Base-by-base conservation (phyloP, 1,139 yeast genomes). In the Ogataea hybrid region DNA sequence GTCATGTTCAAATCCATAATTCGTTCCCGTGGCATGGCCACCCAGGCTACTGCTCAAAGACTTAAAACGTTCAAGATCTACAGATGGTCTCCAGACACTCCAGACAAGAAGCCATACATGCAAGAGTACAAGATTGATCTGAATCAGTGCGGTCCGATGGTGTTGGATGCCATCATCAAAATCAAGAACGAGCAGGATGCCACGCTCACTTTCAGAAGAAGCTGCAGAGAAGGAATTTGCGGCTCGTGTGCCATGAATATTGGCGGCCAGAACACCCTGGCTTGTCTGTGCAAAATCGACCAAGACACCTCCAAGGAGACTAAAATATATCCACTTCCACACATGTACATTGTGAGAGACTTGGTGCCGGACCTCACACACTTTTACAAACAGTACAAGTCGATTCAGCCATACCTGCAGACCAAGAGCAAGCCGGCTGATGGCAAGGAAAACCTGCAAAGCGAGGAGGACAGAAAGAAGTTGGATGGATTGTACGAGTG, bases 201-300 rank as follows among this genome's bases (percentile, higher is more conserved):
- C 31, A 86, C 97, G 25, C 78, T 92, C 63, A 92, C 98, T 4
- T 85, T 92, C 70, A 84, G 99, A 75, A 84, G 98, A 70, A 89
- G 97, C 39, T 92, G 98, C 73, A 90, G 99, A 75, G 99, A 92
- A 71, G 99, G 99, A 60, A 94, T 92, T 57, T 92, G 99, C 73
- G 99, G 99, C 38, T 92, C 97, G 5, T 92, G 99, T 75, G 99
- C 99, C 58, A 92, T 92, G 99, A 92, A 92, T 75, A 92, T 92
- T 67, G 95, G 96, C 53, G 99, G 99, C 56, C 77, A 85, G 64
- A 92, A 92, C 76, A 92, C 98, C 25, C 76, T 92, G 61, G 98
- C 98, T 32, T 92, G 98, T 71, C 74, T 94, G 58, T 89, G 97
- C 73, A 84, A 89, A 68, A 89, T 92, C 61, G 96, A 92, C 65